Conservation (phyloP, 2,329 filamentous ascomycete genomes). For the Colletotrichum tabaci region DNA sequence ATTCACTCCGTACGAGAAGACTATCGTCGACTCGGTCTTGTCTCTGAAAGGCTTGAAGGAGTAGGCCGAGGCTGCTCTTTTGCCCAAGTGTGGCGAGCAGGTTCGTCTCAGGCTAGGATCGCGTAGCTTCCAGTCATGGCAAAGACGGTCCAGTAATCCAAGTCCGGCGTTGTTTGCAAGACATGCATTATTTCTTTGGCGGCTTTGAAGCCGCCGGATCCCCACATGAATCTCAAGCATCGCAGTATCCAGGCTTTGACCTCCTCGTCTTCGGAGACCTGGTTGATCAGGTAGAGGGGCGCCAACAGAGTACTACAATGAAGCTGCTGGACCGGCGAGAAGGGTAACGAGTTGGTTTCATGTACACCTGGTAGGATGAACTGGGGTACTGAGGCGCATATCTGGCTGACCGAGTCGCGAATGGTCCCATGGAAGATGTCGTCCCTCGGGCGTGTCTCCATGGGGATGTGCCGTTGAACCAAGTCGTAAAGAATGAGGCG, state of each 20-base stretch:
- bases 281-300: constrained; percentile 43
- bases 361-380: constrained; percentile 36
- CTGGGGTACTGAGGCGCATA: constrained; percentile 45
- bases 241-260: constrained; percentile 40
- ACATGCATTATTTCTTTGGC: constrained; percentile 39
- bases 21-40: constrained; percentile 58
- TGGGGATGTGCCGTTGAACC: constrained; percentile 8
- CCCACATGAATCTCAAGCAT: constrained; percentile 42
- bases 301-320: constrained; percentile 43
- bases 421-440: neutral
- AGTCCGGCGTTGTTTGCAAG: constrained; percentile 23
- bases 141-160: constrained; percentile 46
- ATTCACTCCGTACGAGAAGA: constrained; percentile 62
- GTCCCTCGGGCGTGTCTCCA: neutral
- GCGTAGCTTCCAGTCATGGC: constrained; percentile 48
- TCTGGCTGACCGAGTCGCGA: neutral
- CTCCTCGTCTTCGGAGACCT: constrained; percentile 28
- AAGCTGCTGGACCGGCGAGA: constrained; percentile 44
- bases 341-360: constrained; percentile 35
- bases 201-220: constrained; percentile 37
- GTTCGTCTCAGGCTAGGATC: constrained; percentile 41
- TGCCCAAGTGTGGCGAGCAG: too few relatives aligned
- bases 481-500: constrained; percentile 43
- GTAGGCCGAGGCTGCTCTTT: neutral
- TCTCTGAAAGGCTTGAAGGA: constrained; percentile 7